Evolutionary conservation across 805 yeast genomes (phyloP).

Genomic region (Candida yuanshanica): DNA sequence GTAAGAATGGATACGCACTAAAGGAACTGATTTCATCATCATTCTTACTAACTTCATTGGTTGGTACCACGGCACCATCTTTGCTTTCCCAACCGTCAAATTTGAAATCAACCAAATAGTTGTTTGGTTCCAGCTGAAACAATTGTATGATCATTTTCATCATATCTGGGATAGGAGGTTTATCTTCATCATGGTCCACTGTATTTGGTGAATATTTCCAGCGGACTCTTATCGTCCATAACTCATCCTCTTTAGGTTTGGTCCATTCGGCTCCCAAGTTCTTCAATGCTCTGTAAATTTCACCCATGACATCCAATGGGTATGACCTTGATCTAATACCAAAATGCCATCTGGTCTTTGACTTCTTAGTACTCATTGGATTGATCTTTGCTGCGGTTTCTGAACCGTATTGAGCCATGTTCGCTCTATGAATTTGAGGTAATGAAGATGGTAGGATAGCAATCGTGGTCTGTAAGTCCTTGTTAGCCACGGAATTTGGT

Average conservation of each 20-base stretch:
- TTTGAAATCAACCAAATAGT: slow-evolving; percentile 93
- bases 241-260: slow-evolving; percentile 86
- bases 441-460: slow-evolving; percentile 91
- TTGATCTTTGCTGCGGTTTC: slow-evolving; percentile 41
- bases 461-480: slow-evolving; percentile 59
- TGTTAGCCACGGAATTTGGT: slow-evolving; percentile 20
- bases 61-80: slow-evolving; percentile 27
- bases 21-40: slow-evolving; percentile 83
- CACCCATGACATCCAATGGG: slow-evolving; percentile 98
- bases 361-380: slow-evolving; percentile 68
- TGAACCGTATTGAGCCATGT: slow-evolving; percentile 63
- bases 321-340: slow-evolving; percentile 95
- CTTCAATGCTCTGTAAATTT: slow-evolving; percentile 88
- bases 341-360: slow-evolving; percentile 97
- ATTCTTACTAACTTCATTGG: slow-evolving; percentile 27
- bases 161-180: slow-evolving; percentile 50
- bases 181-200: slow-evolving; percentile 13
- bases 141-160: slow-evolving; percentile 97
- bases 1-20: slow-evolving; percentile 92
- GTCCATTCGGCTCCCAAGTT: slow-evolving; percentile 98
- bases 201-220: slow-evolving; percentile 68
- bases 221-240: slow-evolving; percentile 93
- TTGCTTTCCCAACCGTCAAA: slow-evolving; percentile 92
- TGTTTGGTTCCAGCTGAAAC: slow-evolving; percentile 92
- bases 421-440: slow-evolving; percentile 92